These are phyloP conservation scores for Blastocystis sp. DNA, from an alignment of 352 stramenopile genomes.

Conservation along the genomic window DNA sequence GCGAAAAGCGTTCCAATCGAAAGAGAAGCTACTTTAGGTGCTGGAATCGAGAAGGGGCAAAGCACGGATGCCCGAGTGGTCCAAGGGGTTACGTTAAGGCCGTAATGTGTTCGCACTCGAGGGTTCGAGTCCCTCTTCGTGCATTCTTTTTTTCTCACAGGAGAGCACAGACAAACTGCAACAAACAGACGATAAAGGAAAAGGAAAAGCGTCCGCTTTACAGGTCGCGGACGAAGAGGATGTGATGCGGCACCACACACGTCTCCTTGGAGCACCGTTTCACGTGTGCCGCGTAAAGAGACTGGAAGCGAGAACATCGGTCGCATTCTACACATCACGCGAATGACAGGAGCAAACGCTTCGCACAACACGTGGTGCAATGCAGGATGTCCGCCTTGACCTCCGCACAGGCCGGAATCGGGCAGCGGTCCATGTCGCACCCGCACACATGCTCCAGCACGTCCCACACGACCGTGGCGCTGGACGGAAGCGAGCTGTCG, in stretches of 20 bases:
- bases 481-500: background rate
- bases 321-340: background rate
- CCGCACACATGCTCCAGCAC: background rate
- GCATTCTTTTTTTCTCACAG: background rate
- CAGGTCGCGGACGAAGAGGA: background rate
- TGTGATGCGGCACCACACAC: background rate
- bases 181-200: background rate
- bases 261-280: background rate
- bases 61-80: background rate
- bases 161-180: background rate
- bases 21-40: too few species aligned
- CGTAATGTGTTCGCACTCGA: background rate
- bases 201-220: background rate
- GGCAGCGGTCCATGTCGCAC: background rate
- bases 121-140: background rate
- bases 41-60: background rate
- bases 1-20: too few species aligned
- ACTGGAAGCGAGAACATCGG: background rate
- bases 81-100: background rate
- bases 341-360: background rate
- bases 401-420: background rate
- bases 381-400: background rate
- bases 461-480: background rate
- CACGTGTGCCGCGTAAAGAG: background rate
- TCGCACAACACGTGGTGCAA: background rate